A percentile compares a stretch with the other conserved stretches of the same genome.
These are phyloP conservation scores for Boechera divaricarpa DNA, from an alignment of 345 rosid species.

Conservation along the genomic window DNA sequence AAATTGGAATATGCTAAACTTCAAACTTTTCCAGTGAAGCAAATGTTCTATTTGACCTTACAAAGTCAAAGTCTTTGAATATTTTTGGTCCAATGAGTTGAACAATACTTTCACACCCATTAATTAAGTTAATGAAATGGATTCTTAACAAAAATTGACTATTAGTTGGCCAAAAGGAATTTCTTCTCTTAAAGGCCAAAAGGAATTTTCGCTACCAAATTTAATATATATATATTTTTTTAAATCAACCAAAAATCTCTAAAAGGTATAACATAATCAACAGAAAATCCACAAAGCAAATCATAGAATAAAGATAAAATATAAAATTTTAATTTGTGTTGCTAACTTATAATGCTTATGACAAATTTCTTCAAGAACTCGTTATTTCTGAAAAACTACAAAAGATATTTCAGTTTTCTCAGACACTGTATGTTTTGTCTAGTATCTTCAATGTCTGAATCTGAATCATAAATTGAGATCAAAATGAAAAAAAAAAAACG, in stretches of 20 bases:
- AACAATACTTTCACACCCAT: conserved; percentile 34
- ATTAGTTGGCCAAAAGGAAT: conserved; percentile 36
- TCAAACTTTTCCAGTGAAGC: conserved; percentile 29
- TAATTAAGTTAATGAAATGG: background rate
- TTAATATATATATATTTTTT: background rate
- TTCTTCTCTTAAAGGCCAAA: background rate
- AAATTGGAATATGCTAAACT: background rate
- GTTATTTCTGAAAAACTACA: conserved; percentile 6
- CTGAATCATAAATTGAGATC: conserved; percentile 16
- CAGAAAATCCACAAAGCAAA: conserved; percentile 17
- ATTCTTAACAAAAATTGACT: conserved; percentile 34
- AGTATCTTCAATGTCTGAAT: conserved; percentile 27
- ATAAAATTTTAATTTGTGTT: background rate
- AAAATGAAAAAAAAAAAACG: background rate
- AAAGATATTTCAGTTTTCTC: background rate
- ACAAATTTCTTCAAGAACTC: background rate
- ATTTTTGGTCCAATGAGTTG: conserved; percentile 30
- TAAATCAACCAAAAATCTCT: background rate
- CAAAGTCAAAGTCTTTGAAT: conserved; percentile 40
- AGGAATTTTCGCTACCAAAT: conserved; percentile 9
- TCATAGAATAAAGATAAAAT: background rate
- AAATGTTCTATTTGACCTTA: conserved; percentile 37
- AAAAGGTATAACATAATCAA: conserved; percentile 12
- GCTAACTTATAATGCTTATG: conserved; percentile 9
- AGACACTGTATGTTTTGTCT: conserved; percentile 8